A percentile compares a stretch with the other conserved stretches of the same genome.
phyloP scores from a whole-genome alignment of 345 rosid species.

The Aquilaria yunnanensis region DNA sequence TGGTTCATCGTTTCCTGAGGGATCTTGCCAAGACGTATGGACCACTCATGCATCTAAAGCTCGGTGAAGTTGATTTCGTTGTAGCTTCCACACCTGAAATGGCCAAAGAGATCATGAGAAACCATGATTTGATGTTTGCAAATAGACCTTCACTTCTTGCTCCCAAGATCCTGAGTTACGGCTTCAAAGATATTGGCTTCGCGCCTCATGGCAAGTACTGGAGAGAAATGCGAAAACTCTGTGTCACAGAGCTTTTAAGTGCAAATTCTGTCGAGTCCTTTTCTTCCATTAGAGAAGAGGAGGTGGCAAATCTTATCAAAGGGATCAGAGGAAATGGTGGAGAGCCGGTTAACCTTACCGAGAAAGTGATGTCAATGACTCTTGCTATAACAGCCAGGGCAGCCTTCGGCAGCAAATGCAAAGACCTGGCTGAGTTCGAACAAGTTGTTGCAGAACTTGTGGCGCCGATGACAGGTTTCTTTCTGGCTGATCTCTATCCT shows the following conservation, averaged over 20 bases:
- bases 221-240: slow-evolving; percentile 3
- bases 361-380: not conserved
- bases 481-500: not conserved
- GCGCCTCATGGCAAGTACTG: not conserved
- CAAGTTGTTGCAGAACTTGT: not conserved
- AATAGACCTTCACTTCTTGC: not conserved
- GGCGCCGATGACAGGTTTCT: not conserved
- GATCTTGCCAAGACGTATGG: slow-evolving; percentile 10
- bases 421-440: not conserved
- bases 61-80: not conserved
- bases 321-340: not conserved
- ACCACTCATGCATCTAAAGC: slow-evolving; percentile 9
- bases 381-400: slow-evolving; percentile 3
- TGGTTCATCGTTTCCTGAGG: not conserved
- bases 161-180: not conserved
- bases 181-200: not conserved
- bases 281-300: not conserved
- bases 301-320: not conserved
- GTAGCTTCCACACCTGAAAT: slow-evolving; percentile 12
- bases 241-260: slow-evolving; percentile 1
- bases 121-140: not conserved
- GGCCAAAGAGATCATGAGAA: slow-evolving; percentile 1
- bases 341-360: not conserved
- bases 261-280: not conserved
- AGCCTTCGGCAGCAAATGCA: not conserved